phyloP scores from a whole-genome alignment of 2,329 filamentous ascomycete genomes.

The Plectosphaerella cucumerina region DNA sequence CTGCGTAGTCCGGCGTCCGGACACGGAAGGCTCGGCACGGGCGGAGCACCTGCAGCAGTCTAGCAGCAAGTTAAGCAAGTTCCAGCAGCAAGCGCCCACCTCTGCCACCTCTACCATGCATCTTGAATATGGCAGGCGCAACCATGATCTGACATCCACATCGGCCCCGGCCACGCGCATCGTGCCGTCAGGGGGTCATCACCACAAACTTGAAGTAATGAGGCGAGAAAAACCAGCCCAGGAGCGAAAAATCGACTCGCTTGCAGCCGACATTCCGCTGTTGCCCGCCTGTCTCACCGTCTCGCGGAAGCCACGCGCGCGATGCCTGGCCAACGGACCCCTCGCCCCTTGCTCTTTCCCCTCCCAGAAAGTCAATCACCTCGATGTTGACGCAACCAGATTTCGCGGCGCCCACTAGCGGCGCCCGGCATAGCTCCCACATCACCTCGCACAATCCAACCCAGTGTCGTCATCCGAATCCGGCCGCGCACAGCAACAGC shows the following conservation, averaged over 20 bases:
- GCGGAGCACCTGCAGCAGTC: not conserved
- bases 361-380: not conserved
- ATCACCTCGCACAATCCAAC: no score
- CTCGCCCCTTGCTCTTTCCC: not conserved
- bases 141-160: not conserved
- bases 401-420: not conserved
- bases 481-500: not conserved
- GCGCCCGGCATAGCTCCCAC: not conserved
- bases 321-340: not conserved
- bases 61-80: not conserved
- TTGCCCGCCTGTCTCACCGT: not conserved
- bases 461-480: slow-evolving; percentile 1
- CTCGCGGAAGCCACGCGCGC: not conserved
- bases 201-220: no score
- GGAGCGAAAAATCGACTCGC: not conserved
- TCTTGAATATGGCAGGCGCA: not conserved
- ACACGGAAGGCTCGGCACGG: not conserved
- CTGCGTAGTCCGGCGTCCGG: not conserved
- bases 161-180: no score
- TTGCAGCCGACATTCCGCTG: not conserved
- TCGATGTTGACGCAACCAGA: not conserved
- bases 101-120: not conserved
- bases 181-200: no score
- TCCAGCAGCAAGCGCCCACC: not conserved
- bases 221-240: not conserved